Evolutionary conservation across 495 filamentous ascomycete species (phyloP).

Genomic region (Melanomma pulvis-pyrius): DNA sequence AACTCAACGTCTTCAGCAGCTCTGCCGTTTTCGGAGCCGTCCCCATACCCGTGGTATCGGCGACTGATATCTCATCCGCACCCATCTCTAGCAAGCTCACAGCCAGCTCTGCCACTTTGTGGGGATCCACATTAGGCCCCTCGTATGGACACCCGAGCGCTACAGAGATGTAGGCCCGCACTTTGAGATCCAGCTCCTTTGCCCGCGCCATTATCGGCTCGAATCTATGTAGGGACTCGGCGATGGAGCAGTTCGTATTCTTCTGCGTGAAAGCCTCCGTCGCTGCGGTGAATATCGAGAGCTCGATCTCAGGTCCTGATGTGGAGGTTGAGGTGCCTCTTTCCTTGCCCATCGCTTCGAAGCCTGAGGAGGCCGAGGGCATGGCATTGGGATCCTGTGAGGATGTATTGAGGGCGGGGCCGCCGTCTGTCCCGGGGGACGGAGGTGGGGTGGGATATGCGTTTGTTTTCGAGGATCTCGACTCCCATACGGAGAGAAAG

Average conservation of each 20-base stretch:
- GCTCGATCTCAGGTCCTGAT: conserved; percentile 57
- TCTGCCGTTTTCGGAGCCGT: conserved; percentile 78
- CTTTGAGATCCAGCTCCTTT: conserved; percentile 69
- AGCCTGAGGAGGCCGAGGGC: conserved; percentile 41
- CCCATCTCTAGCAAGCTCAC: conserved; percentile 88
- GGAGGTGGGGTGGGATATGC: conserved; percentile 44
- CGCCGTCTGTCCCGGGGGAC: conserved; percentile 38
- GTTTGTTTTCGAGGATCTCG: conserved; percentile 39
- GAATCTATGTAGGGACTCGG: conserved; percentile 77
- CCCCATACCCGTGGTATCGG: conserved; percentile 96
- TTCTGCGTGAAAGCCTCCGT: conserved; percentile 88
- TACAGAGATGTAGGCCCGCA: conserved; percentile 93
- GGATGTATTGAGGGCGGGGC: conserved; percentile 51
- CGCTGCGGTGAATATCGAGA: conserved; percentile 90
- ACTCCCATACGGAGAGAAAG: conserved; percentile 50
- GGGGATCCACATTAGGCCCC: conserved; percentile 76
- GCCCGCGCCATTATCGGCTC: conserved; percentile 72
- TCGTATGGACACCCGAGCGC: conserved; percentile 95
- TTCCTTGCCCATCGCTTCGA: conserved; percentile 29
- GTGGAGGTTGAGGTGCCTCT: conserved; percentile 25
- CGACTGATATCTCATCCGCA: conserved; percentile 89
- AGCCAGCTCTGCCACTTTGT: conserved; percentile 80
- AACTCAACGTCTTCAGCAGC: conserved; percentile 68
- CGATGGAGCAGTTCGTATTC: conserved; percentile 90
- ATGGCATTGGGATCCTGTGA: conserved; percentile 48